phyloP scores from a whole-genome alignment of 2,329 filamentous ascomycete species.

The Lasiodiplodia sp. region DNA sequence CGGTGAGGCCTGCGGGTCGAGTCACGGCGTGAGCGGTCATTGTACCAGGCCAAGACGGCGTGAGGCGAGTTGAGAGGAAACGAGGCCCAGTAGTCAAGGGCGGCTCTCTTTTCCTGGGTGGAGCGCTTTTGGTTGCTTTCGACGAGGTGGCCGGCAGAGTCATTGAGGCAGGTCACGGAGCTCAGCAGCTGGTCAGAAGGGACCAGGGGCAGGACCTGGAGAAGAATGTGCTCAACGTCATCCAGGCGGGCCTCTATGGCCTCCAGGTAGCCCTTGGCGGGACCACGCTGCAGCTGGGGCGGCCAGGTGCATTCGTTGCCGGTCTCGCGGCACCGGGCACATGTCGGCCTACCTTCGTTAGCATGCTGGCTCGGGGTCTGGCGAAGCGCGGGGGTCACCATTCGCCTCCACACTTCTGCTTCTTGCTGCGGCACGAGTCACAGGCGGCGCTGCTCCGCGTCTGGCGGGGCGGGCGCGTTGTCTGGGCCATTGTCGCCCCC shows the following conservation, averaged over 20 bases:
- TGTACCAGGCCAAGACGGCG: conserved; percentile 15
- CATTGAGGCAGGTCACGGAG: conserved; percentile 9
- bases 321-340: conserved; percentile 28
- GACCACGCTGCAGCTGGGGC: conserved; percentile 28
- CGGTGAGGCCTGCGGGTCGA: not conserved
- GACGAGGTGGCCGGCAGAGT: not conserved
- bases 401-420: conserved; percentile 31
- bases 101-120: conserved; percentile 29
- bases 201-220: conserved; percentile 26
- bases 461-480: conserved; percentile 25
- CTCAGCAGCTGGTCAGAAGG: conserved; percentile 19
- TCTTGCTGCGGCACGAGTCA: conserved; percentile 28
- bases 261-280: conserved; percentile 29
- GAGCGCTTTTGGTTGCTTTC: conserved; percentile 26
- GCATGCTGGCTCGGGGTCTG: not conserved
- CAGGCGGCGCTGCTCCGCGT: conserved; percentile 29
- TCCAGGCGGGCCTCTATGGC: conserved; percentile 30
- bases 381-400: conserved; percentile 19
- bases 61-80: conserved; percentile 29
- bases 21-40: conserved; percentile 19
- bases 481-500: conserved; percentile 23
- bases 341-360: conserved; percentile 23
- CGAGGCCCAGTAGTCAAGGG: conserved; percentile 25
- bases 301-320: conserved; percentile 28
- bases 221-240: conserved; percentile 28